Percentiles rank a stretch among this genome's conserved stretches.
Conservation (phyloP, 2,329 filamentous ascomycete species). For the Colletotrichum euphorbiae region DNA sequence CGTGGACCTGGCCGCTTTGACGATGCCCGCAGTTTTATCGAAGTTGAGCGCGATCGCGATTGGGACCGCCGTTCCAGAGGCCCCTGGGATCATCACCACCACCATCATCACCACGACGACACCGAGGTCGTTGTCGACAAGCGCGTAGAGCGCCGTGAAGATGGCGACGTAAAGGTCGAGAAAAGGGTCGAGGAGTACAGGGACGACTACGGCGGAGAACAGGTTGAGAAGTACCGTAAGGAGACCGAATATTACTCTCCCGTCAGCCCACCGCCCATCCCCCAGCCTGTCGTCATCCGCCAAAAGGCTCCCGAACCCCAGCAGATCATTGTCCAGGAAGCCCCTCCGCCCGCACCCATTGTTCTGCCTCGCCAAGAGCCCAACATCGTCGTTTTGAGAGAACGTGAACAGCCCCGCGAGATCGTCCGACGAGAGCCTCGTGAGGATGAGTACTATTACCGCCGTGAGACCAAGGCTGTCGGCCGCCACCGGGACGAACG, state of each 20-base stretch:
- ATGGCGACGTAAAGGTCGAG: constrained; percentile 66
- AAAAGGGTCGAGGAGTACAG: constrained; percentile 63
- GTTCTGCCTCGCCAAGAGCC: constrained; percentile 61
- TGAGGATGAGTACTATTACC: constrained; percentile 66
- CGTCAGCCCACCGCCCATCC: constrained; percentile 58
- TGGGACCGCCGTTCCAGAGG: constrained; percentile 49
- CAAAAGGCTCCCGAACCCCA: constrained; percentile 66
- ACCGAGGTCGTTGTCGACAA: constrained; percentile 57
- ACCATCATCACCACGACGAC: constrained; percentile 47
- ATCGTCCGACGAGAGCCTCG: constrained; percentile 51
- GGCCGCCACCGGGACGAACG: constrained; percentile 48
- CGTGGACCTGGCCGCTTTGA: constrained; percentile 42
- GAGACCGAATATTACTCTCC: constrained; percentile 73
- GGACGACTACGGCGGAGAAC: constrained; percentile 58
- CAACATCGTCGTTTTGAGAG: constrained; percentile 57
- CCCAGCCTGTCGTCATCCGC: constrained; percentile 65
- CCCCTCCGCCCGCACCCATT: constrained; percentile 63
- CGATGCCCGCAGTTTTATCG: constrained; percentile 49
- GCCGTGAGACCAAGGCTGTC: constrained; percentile 58
- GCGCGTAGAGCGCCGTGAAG: constrained; percentile 55
- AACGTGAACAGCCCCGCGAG: constrained; percentile 55
- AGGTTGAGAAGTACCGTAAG: constrained; percentile 69
- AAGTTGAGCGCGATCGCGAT: constrained; percentile 51
- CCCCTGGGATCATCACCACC: constrained; percentile 46
- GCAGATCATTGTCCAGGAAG: constrained; percentile 71